Percentiles rank a stretch among this genome's conserved stretches.
Evolutionary conservation across 768 basidiomycete species (phyloP).

Genomic region (Tylopilus plumbeoviolaceoides): DNA sequence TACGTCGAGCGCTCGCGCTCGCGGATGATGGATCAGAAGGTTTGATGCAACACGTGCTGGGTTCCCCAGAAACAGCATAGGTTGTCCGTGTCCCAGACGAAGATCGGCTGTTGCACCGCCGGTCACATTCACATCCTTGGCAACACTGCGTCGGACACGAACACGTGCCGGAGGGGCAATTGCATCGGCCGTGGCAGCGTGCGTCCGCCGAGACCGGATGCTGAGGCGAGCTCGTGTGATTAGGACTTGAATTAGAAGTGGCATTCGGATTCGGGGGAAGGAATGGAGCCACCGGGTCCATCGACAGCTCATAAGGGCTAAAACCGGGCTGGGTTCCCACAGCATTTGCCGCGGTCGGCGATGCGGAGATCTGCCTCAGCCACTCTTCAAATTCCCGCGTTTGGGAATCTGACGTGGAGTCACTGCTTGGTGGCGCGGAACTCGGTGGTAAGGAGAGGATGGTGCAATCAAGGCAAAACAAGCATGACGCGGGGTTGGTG

Average conservation of each 20-base stretch:
- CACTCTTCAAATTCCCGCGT: constrained; percentile 57
- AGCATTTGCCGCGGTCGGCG: constrained; percentile 13
- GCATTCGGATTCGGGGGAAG: constrained; percentile 4
- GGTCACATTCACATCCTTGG: constrained; percentile 29
- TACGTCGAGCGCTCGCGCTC: constrained; percentile 9
- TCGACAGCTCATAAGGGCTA: constrained; percentile 29
- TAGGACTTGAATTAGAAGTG: constrained; percentile 7
- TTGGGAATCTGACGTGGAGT: constrained; percentile 41
- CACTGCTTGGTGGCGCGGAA: constrained; percentile 38
- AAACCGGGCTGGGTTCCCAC: constrained; percentile 23
- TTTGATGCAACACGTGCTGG: constrained; percentile 22
- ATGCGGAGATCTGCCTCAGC: constrained; percentile 46
- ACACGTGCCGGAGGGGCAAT: constrained; percentile 31
- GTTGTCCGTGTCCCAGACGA: constrained; percentile 17
- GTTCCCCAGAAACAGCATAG: constrained; percentile 34
- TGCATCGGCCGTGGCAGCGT: constrained; percentile 32
- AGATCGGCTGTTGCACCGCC: constrained; percentile 17
- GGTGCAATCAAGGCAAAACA: constrained; percentile 61
- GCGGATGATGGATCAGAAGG: constrained; percentile 8
- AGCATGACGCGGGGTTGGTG: constrained; percentile 35
- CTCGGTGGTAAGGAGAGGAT: constrained; percentile 47
- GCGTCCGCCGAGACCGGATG: constrained; percentile 20
- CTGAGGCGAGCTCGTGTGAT: constrained; percentile 12
- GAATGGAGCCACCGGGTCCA: constrained; percentile 17
- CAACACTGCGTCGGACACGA: constrained; percentile 31